Evolutionary conservation across 352 stramenopile species (phyloP), one percentile per base, ranked within the genome.

Genomic region (Pythium pyrilobum): DNA sequence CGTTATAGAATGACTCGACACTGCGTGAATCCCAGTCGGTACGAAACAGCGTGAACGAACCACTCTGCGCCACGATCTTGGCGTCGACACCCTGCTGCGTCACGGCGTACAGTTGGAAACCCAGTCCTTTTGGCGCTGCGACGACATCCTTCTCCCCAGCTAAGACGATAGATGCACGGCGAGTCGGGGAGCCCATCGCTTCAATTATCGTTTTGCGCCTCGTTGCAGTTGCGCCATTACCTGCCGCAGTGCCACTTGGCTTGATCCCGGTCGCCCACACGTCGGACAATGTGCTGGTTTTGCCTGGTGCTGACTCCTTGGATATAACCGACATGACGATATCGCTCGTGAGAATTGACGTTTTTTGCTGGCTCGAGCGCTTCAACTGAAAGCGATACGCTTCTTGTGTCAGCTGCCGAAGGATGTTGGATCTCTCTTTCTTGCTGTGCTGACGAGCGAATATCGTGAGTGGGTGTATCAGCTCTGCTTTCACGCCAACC

Each of bases 101-200:
- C 4, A 85, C 62, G 0, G 64, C 74, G 28, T 79, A 82, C 2
- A 87, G 32, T 43, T 81, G 77, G 40, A 87, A 87, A 0, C 59
- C 67, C 0, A 47, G 29, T 8, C 37, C 44, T 34, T 25, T 38
- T 8, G 36, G 31, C 13, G 42, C n/a, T 0, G 42, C 18, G 9
- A 49, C 56, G 4, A 13, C 12, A 12, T 16, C 27, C 8, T 37
- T 23, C 5, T 31, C 23, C 12, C 25, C 45, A 1, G 38, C 40
- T 9, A 52, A 7, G 0, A 50, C 13, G 4, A 54, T 21, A 4
- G 53, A 64, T 4, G 25, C 28, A 5, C 55, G 45, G 24, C 55
- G 55, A 8, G 32, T 38, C n/a, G 18, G 16, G 4, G 28, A 37
- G 2, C 25, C 33, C 8, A 23, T 25, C 10, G 36, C 18, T n/a